Percentiles rank a stretch among this genome's conserved stretches.
phyloP scores from a whole-genome alignment of 202 grass and related monocot genomes.

The Setaria viridis region DNA sequence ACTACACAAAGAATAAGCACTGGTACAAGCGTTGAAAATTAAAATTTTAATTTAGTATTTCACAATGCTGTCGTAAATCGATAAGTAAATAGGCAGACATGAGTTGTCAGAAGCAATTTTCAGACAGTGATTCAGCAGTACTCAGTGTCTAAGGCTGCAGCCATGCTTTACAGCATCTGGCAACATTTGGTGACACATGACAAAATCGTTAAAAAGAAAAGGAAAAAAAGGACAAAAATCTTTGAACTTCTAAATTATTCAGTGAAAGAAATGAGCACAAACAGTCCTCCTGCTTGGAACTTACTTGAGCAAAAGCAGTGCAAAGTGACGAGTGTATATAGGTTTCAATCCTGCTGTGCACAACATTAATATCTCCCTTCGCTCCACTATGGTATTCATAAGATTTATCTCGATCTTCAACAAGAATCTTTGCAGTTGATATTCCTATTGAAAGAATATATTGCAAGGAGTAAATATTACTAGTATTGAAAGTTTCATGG shows the following conservation, averaged over 20 bases:
- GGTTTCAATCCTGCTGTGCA: slow-evolving; percentile 62
- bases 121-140: background rate
- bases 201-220: background rate
- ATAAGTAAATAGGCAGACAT: background rate
- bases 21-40: background rate
- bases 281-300: slow-evolving; percentile 22
- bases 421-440: slow-evolving; percentile 63
- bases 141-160: slow-evolving; percentile 38
- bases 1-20: slow-evolving; percentile 38
- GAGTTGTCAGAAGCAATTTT: slow-evolving; percentile 6
- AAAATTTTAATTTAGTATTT: slow-evolving; percentile 34
- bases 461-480: slow-evolving; percentile 78
- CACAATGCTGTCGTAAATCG: background rate
- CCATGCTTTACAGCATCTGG: slow-evolving; percentile 9
- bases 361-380: slow-evolving; percentile 61
- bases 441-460: slow-evolving; percentile 73
- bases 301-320: slow-evolving; percentile 88
- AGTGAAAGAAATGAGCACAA: slow-evolving; percentile 8
- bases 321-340: slow-evolving; percentile 81
- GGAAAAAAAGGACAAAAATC: background rate
- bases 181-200: slow-evolving; percentile 21
- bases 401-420: slow-evolving; percentile 65
- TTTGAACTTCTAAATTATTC: background rate
- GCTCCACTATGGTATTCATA: slow-evolving; percentile 55
- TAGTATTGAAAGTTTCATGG: slow-evolving; percentile 75